A percentile compares a stretch with the other conserved stretches of the same genome.
Conservation (phyloP, 768 basidiomycete species). For the Lentinula detonsa region DNA sequence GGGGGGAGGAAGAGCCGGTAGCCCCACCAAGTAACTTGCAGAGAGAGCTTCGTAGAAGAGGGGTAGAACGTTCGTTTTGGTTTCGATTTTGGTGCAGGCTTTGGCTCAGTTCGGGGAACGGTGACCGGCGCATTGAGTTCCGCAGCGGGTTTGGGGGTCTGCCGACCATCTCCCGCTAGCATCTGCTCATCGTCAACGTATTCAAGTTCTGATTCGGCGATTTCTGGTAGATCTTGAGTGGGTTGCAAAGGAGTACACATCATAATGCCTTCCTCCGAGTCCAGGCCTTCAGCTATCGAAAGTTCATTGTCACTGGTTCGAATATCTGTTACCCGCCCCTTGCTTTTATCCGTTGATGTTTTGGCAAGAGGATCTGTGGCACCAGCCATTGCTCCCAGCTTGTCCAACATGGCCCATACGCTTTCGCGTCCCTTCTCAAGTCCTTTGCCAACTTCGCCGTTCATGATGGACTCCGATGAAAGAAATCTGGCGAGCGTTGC, state of each 20-base stretch:
- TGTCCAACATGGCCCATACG: slow-evolving; percentile 58
- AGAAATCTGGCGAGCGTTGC: slow-evolving; percentile 43
- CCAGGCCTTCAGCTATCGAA: slow-evolving; percentile 27
- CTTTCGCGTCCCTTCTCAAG: slow-evolving; percentile 31
- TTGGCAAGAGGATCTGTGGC: neutral
- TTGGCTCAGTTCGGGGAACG: slow-evolving; percentile 16
- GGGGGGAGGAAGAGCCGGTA: slow-evolving; percentile 76
- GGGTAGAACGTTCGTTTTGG: slow-evolving; percentile 57
- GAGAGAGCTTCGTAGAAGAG: slow-evolving; percentile 64
- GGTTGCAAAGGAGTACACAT: slow-evolving; percentile 70
- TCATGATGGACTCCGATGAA: slow-evolving; percentile 61
- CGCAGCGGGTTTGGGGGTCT: slow-evolving; percentile 21
- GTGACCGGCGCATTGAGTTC: slow-evolving; percentile 19
- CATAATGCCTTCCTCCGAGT: slow-evolving; percentile 57
- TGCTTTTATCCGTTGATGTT: slow-evolving; percentile 10
- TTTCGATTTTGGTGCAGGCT: slow-evolving; percentile 19
- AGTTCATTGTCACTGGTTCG: slow-evolving; percentile 9
- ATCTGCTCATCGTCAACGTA: slow-evolving; percentile 29
- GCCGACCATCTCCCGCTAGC: slow-evolving; percentile 10
- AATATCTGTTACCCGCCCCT: slow-evolving; percentile 10
- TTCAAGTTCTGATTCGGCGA: slow-evolving; percentile 58
- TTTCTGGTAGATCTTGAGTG: slow-evolving; percentile 54
- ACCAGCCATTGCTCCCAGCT: slow-evolving; percentile 11
- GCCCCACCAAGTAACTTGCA: slow-evolving; percentile 78
- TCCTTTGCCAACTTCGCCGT: slow-evolving; percentile 36